Evolutionary conservation across 345 rosid genomes (phyloP), one percentile per base, ranked within the genome.

Genomic region (Nasturtium officinale): DNA sequence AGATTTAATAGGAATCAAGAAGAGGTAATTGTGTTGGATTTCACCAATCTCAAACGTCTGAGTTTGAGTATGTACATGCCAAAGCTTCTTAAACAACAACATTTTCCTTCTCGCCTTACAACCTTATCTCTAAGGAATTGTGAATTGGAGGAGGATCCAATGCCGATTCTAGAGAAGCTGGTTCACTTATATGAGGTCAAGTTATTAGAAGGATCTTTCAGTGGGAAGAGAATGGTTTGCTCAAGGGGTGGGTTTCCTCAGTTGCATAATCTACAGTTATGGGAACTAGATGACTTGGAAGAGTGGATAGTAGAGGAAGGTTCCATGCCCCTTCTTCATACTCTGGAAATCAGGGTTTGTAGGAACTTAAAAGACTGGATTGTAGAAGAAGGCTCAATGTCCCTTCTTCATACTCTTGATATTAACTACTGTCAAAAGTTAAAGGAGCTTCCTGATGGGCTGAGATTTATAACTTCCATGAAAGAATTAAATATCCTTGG

Each of bases 131-230:
- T 67, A 9, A 0, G 0, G 28, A 2, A 16, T 0, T 81, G 85
- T 3, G 0, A 5, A 8, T 79, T 85, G 11, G 1, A 7, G 28
- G 82, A 77, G 32, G 86, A 82, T 50, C 85, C 84, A 1, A 83
- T 83, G 83, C 65, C 65, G 30, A 73, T 73, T 15, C 69, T 83
- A 25, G 84, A 78, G 78, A 82, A 69, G 61, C 58, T 86, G 61
- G 71, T 56, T 7, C 55, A 66, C 43, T 75, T 86, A 17, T 5
- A 46, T 2, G 26, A 46, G 64, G 61, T 52, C 9, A 9, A 23
- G 64, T 6, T 73, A 50, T 0, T 2, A 23, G 7, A 38, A 0
- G 8, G 40, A 3, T 21, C 48, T 61, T 82, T 75, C 11, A 1
- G 0, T 5, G 87, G 81, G 21, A 75, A 8, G n/a, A 23, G 47